Base-by-base conservation (phyloP, 2,329 filamentous ascomycete genomes). In the Botrytis deweyae region DNA sequence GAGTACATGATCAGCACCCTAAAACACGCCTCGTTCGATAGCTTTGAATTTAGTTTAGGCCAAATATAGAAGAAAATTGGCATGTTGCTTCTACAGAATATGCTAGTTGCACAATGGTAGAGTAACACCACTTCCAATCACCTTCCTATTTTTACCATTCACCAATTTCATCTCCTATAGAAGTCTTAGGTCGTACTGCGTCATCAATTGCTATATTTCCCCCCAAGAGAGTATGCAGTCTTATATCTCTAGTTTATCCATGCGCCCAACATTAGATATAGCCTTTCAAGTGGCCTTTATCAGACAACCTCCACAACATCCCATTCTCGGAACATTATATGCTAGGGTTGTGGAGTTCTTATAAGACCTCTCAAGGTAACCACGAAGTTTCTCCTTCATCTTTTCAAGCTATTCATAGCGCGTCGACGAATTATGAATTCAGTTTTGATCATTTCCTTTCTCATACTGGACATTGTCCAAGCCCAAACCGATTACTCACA, bases 401-500 rank as follows among this genome's bases (percentile, higher is more conserved):
- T n/a, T 1, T n/a, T 69, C n/a, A 38, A 59, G 38, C 38, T 58
- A 58, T 58, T 52, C 46, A 33, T 25, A 69, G 49, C 49, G 12
- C 18, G n/a, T 42, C 18, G 5, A 4, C 40, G 14, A 38, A 69
- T 33, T 25, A 73, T 73, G 71, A 69, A 29, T 38, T 46, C 38
- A 22, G 52, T 33, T 36, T 46, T 18, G 66, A 33, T 42, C 20
- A 9, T 73, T 36, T 6, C 52, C 4, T 16, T 73, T 61, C 22
- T 62, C 7, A 49, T 68, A 65, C 38, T 59, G 3, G 42, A 33
- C 10, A n/a, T 52, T 29, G 70, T 46, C 22, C 61, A 72, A 36
- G 71, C 71, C 5, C 52, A 73, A 46, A 18, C 71, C 33, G 78
- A 77, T 64, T 78, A 76, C 44, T 77, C 75, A 55, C 75, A 78